Conservation (phyloP, 2,329 filamentous ascomycete genomes). For the Aspergillus carbonarius region DNA sequence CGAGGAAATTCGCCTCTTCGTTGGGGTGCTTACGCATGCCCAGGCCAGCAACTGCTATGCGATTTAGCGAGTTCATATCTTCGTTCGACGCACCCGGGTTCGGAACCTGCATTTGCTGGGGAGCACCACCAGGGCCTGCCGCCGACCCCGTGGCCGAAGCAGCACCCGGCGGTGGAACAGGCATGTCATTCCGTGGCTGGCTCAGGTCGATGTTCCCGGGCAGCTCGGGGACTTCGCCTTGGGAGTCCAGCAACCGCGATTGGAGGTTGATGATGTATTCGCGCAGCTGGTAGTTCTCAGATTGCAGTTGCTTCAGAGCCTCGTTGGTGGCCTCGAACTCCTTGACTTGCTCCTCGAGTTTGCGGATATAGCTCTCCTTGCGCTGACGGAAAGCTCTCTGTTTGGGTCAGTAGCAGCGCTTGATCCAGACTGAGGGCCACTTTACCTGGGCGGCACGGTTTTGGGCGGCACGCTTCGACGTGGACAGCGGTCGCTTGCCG, state of each 20-base stretch:
- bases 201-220: conserved; percentile 75
- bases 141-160: conserved; percentile 20
- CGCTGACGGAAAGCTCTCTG: conserved; percentile 95
- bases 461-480: conserved; percentile 93
- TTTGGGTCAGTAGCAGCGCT: conserved; percentile 14
- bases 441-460: conserved; percentile 92
- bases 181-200: conserved; percentile 48
- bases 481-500: conserved; percentile 83
- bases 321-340: conserved; percentile 74
- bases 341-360: conserved; percentile 89
- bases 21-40: conserved; percentile 46
- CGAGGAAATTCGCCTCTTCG: conserved; percentile 37
- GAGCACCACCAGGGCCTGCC: conserved; percentile 21
- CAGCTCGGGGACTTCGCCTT: conserved; percentile 80
- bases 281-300: conserved; percentile 84
- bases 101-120: conserved; percentile 30
- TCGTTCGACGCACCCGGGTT: conserved; percentile 32
- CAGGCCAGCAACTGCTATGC: conserved; percentile 44
- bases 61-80: conserved; percentile 44
- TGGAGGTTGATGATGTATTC: conserved; percentile 93
- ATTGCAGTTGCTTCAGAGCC: conserved; percentile 74
- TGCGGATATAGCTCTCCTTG: conserved; percentile 98
- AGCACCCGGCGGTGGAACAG: conserved; percentile 28
- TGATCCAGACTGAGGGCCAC: conserved; percentile 27
- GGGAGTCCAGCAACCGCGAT: conserved; percentile 76